Conservation (phyloP, 2,329 filamentous ascomycete genomes). For the Colletotrichum eremochloae region DNA sequence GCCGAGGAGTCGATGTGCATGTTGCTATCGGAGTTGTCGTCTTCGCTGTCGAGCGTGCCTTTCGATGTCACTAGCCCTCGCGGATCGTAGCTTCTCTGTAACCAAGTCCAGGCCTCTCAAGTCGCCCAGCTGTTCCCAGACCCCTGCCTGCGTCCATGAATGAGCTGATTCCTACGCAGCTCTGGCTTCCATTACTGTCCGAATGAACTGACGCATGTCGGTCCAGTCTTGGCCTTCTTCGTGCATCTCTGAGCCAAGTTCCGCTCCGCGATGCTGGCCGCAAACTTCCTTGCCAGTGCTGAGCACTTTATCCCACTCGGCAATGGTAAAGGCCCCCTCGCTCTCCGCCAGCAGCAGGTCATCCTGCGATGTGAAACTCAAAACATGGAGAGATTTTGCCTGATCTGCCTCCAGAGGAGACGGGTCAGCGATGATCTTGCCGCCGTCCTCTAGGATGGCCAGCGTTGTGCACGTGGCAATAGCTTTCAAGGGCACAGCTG, state of each 20-base stretch:
- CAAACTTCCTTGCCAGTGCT: conserved; percentile 76
- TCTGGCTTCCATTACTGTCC: conserved; percentile 71
- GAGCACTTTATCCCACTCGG: conserved; percentile 81
- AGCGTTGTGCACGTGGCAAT: conserved; percentile 76
- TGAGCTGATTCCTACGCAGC: conserved; percentile 51
- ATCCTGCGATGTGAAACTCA: conserved; percentile 82
- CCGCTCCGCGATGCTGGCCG: conserved; percentile 58
- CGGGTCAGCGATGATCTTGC: conserved; percentile 69
- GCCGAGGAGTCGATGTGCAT: conserved; percentile 2
- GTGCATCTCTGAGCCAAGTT: conserved; percentile 59
- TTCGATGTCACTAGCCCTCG: neutral
- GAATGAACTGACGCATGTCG: conserved; percentile 71
- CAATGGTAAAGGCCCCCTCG: conserved; percentile 80
- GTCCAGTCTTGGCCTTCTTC: conserved; percentile 61
- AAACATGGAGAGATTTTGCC: conserved; percentile 82
- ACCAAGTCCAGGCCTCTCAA: neutral
- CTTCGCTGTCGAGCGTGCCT: neutral
- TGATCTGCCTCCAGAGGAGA: conserved; percentile 71
- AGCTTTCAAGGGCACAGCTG: conserved; percentile 82
- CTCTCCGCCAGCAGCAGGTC: conserved; percentile 85
- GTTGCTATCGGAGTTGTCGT: conserved; percentile 1
- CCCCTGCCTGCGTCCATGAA: conserved; percentile 17
- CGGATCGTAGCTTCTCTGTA: neutral
- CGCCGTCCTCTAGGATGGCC: conserved; percentile 63
- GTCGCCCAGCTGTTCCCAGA: conserved; percentile 24